Percentiles rank a stretch among this genome's conserved stretches.
Conservation (phyloP, 73 alveolate genomes). For the Paraurostyla sp. region DNA sequence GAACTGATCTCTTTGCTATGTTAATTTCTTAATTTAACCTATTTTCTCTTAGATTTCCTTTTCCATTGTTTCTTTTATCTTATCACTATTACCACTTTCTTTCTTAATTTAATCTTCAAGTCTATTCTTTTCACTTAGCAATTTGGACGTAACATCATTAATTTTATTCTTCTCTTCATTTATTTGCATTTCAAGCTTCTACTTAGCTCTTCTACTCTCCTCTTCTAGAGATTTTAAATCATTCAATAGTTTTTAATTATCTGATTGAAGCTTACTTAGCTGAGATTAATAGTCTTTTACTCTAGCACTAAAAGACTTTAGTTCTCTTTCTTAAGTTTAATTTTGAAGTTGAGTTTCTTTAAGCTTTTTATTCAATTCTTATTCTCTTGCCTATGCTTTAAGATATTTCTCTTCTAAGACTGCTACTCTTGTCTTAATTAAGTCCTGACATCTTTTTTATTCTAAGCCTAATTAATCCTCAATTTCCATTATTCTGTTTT, state of each 20-base stretch:
- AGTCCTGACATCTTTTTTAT: slow-evolving; percentile 47
- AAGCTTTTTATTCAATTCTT: background rate
- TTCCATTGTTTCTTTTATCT: background rate
- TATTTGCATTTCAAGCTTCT: background rate
- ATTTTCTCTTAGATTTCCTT: slow-evolving; percentile 38
- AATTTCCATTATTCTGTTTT: slow-evolving; percentile 46
- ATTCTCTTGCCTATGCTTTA: background rate
- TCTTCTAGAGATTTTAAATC: slow-evolving; percentile 7
- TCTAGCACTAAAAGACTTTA: background rate
- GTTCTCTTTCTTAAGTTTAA: background rate
- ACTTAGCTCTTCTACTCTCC: background rate
- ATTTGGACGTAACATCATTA: background rate
- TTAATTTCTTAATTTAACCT: slow-evolving; percentile 10
- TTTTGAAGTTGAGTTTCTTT: background rate
- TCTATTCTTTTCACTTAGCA: background rate
- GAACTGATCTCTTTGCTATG: background rate
- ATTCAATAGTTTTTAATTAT: background rate
- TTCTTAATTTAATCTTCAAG: background rate
- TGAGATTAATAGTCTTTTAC: background rate
- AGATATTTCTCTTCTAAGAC: slow-evolving; percentile 29
- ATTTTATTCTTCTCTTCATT: background rate
- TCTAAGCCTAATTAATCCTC: slow-evolving; percentile 56
- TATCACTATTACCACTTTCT: background rate
- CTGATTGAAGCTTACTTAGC: background rate
- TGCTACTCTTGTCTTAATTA: slow-evolving; percentile 37